Evolutionary conservation across 805 yeast species (phyloP).

Genomic region (Starmera dryadoides): DNA sequence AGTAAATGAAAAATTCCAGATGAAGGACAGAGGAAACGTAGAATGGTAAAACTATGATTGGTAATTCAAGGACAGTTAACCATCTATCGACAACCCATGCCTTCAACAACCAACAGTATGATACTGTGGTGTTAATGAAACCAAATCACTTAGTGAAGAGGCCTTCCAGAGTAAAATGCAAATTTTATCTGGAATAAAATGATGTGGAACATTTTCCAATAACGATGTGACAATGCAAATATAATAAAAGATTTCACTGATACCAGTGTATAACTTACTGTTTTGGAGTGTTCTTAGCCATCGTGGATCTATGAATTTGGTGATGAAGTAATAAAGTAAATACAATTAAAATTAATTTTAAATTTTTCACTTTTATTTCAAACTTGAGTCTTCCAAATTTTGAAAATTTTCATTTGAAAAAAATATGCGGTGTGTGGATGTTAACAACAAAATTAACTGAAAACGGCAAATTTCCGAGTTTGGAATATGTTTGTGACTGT

Average conservation of each 20-base stretch:
- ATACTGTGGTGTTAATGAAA: neutral
- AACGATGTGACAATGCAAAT: neutral
- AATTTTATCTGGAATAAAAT: neutral
- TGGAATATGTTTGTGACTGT: no score
- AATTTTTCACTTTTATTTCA: neutral
- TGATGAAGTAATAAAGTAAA: neutral
- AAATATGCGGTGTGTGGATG: no score
- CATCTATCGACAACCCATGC: conserved; percentile 21
- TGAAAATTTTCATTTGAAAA: no score
- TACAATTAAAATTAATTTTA: no score
- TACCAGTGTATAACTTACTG: conserved; percentile 15
- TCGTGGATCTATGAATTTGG: conserved; percentile 7
- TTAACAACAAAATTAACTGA: no score
- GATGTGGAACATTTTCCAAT: neutral
- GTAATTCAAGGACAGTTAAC: conserved; percentile 5
- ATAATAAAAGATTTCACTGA: neutral
- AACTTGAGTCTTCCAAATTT: no score
- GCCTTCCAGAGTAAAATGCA: neutral
- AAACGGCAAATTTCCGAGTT: no score
- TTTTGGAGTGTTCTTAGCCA: conserved; percentile 24
- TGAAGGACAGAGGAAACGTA: conserved; percentile 21
- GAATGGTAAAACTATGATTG: conserved; percentile 12
- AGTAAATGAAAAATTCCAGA: neutral
- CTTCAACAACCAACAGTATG: conserved; percentile 5
- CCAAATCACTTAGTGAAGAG: neutral